phyloP scores from a whole-genome alignment of 106 monocot genomes.

The Allium fistulosum region DNA sequence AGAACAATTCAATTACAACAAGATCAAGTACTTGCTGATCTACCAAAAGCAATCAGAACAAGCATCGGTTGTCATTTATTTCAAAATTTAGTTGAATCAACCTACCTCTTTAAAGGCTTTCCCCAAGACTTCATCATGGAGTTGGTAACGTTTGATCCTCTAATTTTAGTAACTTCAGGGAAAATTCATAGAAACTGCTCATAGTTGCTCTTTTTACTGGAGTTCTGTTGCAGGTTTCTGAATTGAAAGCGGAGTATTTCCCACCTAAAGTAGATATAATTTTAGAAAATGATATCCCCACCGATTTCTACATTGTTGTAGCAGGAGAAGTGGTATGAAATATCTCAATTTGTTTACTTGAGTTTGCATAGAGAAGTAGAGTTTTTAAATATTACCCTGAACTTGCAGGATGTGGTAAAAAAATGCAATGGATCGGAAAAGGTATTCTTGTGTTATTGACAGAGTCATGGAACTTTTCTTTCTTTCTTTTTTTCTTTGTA shows the following conservation, averaged over 20 bases:
- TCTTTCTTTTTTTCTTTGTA: neutral
- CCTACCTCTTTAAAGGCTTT: conserved; percentile 56
- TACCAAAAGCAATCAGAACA: conserved; percentile 65
- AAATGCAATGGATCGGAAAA: conserved; percentile 40
- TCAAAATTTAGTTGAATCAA: conserved; percentile 14
- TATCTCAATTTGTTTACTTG: neutral
- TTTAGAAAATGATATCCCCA: conserved; percentile 44
- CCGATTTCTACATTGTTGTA: conserved; percentile 55
- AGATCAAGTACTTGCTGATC: conserved; percentile 30
- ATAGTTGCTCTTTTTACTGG: neutral
- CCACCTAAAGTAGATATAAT: conserved; percentile 64
- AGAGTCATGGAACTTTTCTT: neutral
- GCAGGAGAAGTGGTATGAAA: conserved; percentile 47
- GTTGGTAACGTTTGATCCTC: conserved; percentile 24
- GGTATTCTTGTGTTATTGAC: conserved; percentile 19
- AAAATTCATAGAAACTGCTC: neutral
- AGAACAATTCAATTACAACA: conserved; percentile 53
- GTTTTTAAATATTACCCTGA: conserved; percentile 5
- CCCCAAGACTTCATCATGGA: conserved; percentile 40
- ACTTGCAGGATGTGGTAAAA: conserved; percentile 48
- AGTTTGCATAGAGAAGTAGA: too few species aligned
- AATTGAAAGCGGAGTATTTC: conserved; percentile 54
- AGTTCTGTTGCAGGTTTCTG: conserved; percentile 29
- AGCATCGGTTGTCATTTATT: conserved; percentile 66
- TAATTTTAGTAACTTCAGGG: neutral